Evolutionary conservation across 148 eudicot genomes (phyloP).

Genomic region (Bassia scoparia): DNA sequence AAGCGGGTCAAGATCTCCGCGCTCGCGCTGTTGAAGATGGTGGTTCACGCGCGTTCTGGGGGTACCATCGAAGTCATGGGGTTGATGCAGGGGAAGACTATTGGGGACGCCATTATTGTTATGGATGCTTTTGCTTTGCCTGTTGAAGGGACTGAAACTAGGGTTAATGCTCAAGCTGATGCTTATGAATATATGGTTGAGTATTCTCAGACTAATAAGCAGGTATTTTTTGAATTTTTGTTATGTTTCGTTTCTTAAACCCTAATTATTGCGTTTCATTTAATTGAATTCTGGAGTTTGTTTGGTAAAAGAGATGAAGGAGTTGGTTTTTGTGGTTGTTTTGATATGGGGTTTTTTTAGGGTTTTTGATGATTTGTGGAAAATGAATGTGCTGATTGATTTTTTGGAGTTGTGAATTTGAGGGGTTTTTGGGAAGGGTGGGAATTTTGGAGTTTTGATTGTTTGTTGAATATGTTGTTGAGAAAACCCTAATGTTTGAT

Average conservation of each 20-base stretch:
- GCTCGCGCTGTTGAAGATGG: constrained; percentile 89
- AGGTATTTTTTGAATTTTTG: constrained; percentile 37
- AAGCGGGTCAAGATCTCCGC: constrained; percentile 90
- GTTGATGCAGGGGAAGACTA: constrained; percentile 92
- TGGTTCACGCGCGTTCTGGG: constrained; percentile 89
- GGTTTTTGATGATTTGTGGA: not conserved
- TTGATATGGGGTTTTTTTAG: not conserved
- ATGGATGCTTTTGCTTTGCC: constrained; percentile 98
- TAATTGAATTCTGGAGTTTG: not conserved
- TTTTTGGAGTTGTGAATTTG: not conserved
- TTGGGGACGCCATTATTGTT: constrained; percentile 82
- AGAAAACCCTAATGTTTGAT: not conserved
- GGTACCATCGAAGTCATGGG: constrained; percentile 93
- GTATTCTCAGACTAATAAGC: constrained; percentile 80
- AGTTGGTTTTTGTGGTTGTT: not conserved
- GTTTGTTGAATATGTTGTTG: not conserved
- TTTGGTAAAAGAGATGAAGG: not conserved
- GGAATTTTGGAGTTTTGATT: not conserved
- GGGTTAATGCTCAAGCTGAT: constrained; percentile 99
- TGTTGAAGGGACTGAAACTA: constrained; percentile 93
- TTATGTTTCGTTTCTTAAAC: not conserved
- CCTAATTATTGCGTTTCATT: constrained; percentile 16
- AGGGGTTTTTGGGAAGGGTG: not conserved
- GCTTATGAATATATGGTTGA: constrained; percentile 97
- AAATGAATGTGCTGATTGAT: not conserved